phyloP scores from a whole-genome alignment of 2,329 filamentous ascomycete genomes.

The Elsinoe necatrix region DNA sequence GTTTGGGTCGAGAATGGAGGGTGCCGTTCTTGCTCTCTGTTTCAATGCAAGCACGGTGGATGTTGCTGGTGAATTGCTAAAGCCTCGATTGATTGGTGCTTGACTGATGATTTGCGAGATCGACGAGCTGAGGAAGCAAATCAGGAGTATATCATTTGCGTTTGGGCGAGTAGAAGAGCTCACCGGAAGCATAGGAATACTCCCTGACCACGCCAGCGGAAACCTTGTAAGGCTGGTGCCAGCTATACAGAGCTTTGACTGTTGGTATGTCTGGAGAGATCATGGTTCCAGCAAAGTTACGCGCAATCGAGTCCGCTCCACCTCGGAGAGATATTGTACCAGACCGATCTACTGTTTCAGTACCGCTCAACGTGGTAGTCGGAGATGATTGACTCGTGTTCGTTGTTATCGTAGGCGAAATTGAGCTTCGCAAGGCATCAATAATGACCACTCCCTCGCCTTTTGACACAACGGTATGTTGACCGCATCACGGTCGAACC shows the following conservation, averaged over 20 bases:
- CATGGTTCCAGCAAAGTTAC: neutral
- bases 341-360: constrained; percentile 1
- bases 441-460: neutral
- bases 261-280: neutral
- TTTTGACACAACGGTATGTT: neutral
- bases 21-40: neutral
- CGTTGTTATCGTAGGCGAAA: neutral
- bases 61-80: neutral
- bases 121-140: neutral
- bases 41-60: constrained; percentile 1
- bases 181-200: neutral
- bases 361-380: neutral
- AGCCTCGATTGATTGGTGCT: neutral
- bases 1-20: constrained; percentile 1
- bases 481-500: neutral
- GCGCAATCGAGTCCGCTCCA: neutral
- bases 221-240: constrained; percentile 1
- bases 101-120: neutral
- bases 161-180: neutral
- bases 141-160: neutral
- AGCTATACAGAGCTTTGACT: constrained; percentile 12
- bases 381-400: neutral
- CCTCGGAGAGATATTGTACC: neutral
- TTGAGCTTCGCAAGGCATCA: neutral
- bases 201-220: constrained; percentile 8